Conservation (phyloP, 2,329 filamentous ascomycete genomes). For the Phymatotrichopsis omnivora region DNA sequence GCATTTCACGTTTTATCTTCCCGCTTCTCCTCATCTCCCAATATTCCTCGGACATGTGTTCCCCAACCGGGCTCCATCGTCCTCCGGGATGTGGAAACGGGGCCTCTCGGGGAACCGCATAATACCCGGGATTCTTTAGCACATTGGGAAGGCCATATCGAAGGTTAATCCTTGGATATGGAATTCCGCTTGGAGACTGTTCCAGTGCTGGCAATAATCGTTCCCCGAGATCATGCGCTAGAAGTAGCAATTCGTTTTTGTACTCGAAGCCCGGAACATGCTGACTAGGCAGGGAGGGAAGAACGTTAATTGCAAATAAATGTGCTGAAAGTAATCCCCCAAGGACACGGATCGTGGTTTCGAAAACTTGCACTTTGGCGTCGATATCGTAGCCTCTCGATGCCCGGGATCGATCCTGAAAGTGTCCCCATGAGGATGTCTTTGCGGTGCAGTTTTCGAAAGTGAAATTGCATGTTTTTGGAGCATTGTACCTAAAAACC, state of each 20-base stretch:
- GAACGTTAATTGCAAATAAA: conserved; percentile 78
- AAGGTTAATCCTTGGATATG: conserved; percentile 89
- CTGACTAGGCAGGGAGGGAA: conserved; percentile 71
- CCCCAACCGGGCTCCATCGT: conserved; percentile 14
- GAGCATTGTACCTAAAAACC: conserved; percentile 39
- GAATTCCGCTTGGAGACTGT: conserved; percentile 70
- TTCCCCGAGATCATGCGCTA: conserved; percentile 75
- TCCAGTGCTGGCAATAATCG: conserved; percentile 86
- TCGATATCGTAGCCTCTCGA: conserved; percentile 77
- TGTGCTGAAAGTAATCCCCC: conserved; percentile 88
- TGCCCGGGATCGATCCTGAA: conserved; percentile 21
- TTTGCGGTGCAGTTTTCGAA: conserved; percentile 19
- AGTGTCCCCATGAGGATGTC: conserved; percentile 24
- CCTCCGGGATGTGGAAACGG: conserved; percentile 38
- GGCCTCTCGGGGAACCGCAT: conserved; percentile 59
- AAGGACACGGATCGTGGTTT: conserved; percentile 88
- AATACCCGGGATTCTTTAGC: conserved; percentile 60
- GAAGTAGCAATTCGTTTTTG: conserved; percentile 77
- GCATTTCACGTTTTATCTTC: conserved; percentile 35
- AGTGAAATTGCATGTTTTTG: conserved; percentile 18
- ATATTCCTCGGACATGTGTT: conserved; percentile 19
- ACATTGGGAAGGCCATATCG: conserved; percentile 57
- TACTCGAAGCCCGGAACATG: conserved; percentile 50
- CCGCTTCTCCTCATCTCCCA: conserved; percentile 41
- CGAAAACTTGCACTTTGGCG: conserved; percentile 88